phyloP scores from a whole-genome alignment of 1,284 basidiomycete species.

The Ustilago loliicola region DNA sequence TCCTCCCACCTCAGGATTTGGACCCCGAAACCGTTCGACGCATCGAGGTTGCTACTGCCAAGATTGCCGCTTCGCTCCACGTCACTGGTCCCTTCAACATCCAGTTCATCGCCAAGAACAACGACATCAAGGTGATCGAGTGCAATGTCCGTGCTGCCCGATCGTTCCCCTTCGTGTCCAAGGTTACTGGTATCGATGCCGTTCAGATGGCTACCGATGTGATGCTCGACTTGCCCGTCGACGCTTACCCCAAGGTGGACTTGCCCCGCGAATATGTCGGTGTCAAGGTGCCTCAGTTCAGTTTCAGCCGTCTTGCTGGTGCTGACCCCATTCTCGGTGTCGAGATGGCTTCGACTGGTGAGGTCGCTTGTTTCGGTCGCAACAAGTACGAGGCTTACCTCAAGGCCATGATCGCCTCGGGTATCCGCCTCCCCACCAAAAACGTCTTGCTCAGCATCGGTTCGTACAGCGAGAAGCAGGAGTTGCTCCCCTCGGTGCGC shows the following conservation, averaged over 20 bases:
- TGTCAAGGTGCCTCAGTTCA: constrained; percentile 99
- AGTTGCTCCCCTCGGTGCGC: constrained; percentile 95
- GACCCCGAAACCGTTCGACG: constrained; percentile 95
- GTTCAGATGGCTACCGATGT: constrained; percentile 99
- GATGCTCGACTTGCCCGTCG: constrained; percentile 91
- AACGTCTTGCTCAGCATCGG: constrained; percentile 95
- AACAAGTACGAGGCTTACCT: constrained; percentile 99
- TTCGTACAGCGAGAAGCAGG: constrained; percentile 96
- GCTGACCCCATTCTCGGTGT: constrained; percentile 99
- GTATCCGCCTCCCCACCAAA: constrained; percentile 93
- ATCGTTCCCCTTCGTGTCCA: constrained; percentile 99
- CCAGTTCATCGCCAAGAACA: constrained; percentile 99
- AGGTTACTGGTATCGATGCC: constrained; percentile 96
- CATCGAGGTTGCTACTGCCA: constrained; percentile 95
- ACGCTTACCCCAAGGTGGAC: constrained; percentile 88
- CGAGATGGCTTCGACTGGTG: constrained; percentile 99
- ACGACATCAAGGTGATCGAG: constrained; percentile 99
- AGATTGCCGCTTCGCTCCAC: constrained; percentile 94
- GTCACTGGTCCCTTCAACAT: constrained; percentile 99
- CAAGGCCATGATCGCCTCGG: constrained; percentile 95
- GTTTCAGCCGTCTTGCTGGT: constrained; percentile 92
- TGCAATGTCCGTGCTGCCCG: constrained; percentile 97
- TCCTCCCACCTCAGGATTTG: constrained; percentile 96
- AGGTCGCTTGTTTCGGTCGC: constrained; percentile 97
- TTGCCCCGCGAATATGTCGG: constrained; percentile 94